Percentiles rank a stretch among this genome's conserved stretches.
Conservation (phyloP, 768 basidiomycete species). For the Russula brevipes region DNA sequence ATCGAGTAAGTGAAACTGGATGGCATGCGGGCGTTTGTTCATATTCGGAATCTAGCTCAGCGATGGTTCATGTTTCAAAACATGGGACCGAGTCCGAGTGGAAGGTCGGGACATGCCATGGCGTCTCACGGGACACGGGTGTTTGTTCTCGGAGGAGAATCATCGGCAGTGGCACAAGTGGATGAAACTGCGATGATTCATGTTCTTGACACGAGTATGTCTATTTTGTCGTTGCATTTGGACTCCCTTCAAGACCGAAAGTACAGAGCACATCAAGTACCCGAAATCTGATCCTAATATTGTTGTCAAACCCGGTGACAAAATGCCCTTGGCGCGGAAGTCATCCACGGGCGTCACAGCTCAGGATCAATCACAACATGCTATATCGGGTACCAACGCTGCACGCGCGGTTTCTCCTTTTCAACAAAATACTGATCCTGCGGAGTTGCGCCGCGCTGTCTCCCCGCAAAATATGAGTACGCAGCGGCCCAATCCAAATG, state of each 20-base stretch:
- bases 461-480: slow-evolving; percentile 54
- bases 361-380: slow-evolving; percentile 20
- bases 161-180: slow-evolving; percentile 60
- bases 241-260: neutral
- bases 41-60: slow-evolving; percentile 54
- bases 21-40: neutral
- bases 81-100: slow-evolving; percentile 93
- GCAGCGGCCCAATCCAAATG: slow-evolving; percentile 38
- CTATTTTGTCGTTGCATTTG: neutral
- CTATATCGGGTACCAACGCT: slow-evolving; percentile 31
- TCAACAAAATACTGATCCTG: slow-evolving; percentile 41
- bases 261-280: slow-evolving; percentile 86
- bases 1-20: slow-evolving; percentile 61
- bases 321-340: slow-evolving; percentile 38
- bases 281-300: slow-evolving; percentile 53
- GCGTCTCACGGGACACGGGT: slow-evolving; percentile 84
- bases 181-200: slow-evolving; percentile 85
- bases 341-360: slow-evolving; percentile 35
- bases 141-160: slow-evolving; percentile 93
- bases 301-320: slow-evolving; percentile 38
- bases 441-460: slow-evolving; percentile 60
- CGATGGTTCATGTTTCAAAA: slow-evolving; percentile 99
- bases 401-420: slow-evolving; percentile 63
- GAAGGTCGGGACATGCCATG: slow-evolving; percentile 98
- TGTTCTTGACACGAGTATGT: slow-evolving; percentile 90